Evolutionary conservation across 192 early-diverging fungal genomes (phyloP), one percentile per base, ranked within the genome.

Genomic region (Backusella psychrophila): DNA sequence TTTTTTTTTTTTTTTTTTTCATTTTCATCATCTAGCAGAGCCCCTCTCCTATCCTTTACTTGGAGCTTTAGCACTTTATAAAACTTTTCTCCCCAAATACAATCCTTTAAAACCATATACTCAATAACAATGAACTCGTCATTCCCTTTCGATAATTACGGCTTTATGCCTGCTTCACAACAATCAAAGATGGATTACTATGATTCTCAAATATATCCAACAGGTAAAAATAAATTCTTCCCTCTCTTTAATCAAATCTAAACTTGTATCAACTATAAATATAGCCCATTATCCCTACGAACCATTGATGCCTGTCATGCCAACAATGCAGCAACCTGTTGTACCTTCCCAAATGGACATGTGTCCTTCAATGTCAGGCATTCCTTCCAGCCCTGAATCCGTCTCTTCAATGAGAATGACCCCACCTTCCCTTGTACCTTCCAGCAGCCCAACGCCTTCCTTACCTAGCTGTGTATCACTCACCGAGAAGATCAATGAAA

Each of bases 401-500:
- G 44, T 42, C 6, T 52, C 39, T 19, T 71, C 70, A 5, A 12
- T 59, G 21, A 21, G 70, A 14, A 38, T 71, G 2, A 44, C 75
- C 4, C 75, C 75, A 23, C 71, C 75, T 31, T 56, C 78, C 2
- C 35, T 66, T 26, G 42, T 66, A 14, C 63, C 65, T n/a, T 39
- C 72, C 52, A 33, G 33, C 19, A 36, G 5, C 34, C 7, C 36
- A 1, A 35, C 36, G n/a, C 8, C 68, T 6, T 41, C 68, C n/a
- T 69, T 39, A n/a, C 38, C 68, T 1, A 31, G 23, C 0, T 71
- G 39, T 21, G 11, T 44, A 8, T 71, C 70, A 29, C 38, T 71
- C 29, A 29, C 53, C 17, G 53, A 59, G 11, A 59, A 59, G 53
- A 59, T 71, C 53, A 59, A 59, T 26, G 77, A 82, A 72, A 82